A percentile compares a stretch with the other conserved stretches of the same genome.
Evolutionary conservation across 2,329 filamentous ascomycete species (phyloP).

Genomic region (Neofusicoccum laricinum): DNA sequence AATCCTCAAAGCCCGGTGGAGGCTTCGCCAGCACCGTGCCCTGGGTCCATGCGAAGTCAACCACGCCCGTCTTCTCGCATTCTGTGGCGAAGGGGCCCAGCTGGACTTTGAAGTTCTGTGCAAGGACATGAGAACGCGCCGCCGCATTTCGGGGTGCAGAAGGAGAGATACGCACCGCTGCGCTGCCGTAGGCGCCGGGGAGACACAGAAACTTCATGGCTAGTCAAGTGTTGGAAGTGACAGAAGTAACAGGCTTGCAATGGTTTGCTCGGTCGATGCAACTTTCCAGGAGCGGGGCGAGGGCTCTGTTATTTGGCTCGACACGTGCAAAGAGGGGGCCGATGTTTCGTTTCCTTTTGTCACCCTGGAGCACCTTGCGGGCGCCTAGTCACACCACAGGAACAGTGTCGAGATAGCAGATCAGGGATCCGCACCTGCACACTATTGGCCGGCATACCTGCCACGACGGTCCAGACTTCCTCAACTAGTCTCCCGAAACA

Average conservation of each 20-base stretch:
- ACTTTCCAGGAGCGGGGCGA: neutral
- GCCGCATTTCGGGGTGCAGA: neutral
- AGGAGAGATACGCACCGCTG: constrained; percentile 43
- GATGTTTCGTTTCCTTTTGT: neutral
- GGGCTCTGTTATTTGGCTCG: neutral
- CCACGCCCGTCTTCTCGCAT: constrained; percentile 45
- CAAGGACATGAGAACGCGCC: neutral
- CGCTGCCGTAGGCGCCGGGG: constrained; percentile 58
- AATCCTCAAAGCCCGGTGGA: constrained; percentile 55
- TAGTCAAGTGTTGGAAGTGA: constrained; percentile 19
- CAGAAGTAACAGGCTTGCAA: neutral
- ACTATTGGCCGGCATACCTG: neutral
- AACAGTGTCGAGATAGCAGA: neutral
- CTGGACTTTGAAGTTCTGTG: constrained; percentile 56
- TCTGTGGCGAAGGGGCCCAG: constrained; percentile 50
- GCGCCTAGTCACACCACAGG: neutral
- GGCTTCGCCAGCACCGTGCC: constrained; percentile 51
- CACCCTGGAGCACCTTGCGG: neutral
- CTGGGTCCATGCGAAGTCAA: constrained; percentile 44
- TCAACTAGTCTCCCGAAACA: neutral
- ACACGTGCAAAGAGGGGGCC: neutral
- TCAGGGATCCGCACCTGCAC: neutral
- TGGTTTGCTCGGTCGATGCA: neutral
- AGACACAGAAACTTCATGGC: constrained; percentile 57
- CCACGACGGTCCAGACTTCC: neutral